Evolutionary conservation across 1,284 basidiomycete species (phyloP).

Genomic region (Ustilago nuda): DNA sequence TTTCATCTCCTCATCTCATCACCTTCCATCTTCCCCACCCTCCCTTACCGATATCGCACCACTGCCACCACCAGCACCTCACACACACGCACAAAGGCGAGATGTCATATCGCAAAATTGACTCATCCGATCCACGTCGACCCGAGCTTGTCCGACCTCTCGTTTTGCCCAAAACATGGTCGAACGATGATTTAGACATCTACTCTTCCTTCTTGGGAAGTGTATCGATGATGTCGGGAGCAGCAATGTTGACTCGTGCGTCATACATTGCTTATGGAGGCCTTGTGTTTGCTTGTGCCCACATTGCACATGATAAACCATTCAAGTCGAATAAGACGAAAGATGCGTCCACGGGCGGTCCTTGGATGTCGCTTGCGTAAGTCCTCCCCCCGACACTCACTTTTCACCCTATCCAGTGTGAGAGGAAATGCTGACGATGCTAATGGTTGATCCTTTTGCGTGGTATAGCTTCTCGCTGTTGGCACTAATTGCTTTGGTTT

Average conservation of each 20-base stretch:
- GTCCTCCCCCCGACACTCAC: not conserved
- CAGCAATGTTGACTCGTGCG: constrained; percentile 41
- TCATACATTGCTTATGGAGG: constrained; percentile 50
- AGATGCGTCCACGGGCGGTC: constrained; percentile 37
- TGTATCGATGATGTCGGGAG: constrained; percentile 43
- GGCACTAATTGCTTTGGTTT: constrained; percentile 32
- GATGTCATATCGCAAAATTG: constrained; percentile 43
- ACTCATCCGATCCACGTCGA: constrained; percentile 36
- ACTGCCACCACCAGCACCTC: not conserved
- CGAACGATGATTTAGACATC: constrained; percentile 37
- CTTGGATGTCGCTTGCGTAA: constrained; percentile 38
- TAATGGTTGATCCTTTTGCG: not conserved
- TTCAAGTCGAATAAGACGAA: constrained; percentile 44
- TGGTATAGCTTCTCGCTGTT: constrained; percentile 35
- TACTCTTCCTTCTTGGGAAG: constrained; percentile 40
- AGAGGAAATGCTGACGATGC: not conserved
- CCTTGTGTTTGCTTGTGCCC: constrained; percentile 48
- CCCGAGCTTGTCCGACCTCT: constrained; percentile 29
- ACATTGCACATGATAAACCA: constrained; percentile 51
- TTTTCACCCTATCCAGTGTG: not conserved
- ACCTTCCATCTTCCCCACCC: not conserved
- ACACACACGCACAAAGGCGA: not conserved
- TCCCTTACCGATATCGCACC: not conserved
- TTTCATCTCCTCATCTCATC: not conserved
- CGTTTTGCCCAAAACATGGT: constrained; percentile 34